Conservation (phyloP, 139 green algal species). For the Closterium sp. region DNA sequence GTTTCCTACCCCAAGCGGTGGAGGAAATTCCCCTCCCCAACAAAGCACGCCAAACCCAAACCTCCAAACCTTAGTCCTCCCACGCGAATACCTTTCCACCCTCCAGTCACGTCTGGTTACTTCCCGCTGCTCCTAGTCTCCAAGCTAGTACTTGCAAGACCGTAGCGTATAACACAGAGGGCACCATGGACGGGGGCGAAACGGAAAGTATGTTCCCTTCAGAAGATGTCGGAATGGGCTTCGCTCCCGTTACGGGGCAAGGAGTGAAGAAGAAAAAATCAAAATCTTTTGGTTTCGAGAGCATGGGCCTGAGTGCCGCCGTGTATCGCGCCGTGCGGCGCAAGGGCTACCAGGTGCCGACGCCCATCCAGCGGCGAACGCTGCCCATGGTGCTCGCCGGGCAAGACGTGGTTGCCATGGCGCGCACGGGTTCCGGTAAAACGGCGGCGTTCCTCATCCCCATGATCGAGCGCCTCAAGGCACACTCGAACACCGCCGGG, state of each 20-base stretch:
- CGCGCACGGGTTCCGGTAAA: slow-evolving; percentile 91
- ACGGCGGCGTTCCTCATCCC: slow-evolving; percentile 70
- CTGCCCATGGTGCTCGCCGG: slow-evolving; percentile 80
- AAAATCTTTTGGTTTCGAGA: slow-evolving; percentile 7
- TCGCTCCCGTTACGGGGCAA: not conserved
- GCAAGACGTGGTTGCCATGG: slow-evolving; percentile 63
- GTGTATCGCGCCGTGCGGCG: slow-evolving; percentile 18
- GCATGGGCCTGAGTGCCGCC: slow-evolving; percentile 8
- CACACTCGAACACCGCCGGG: slow-evolving; percentile 75
- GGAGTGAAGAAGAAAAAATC: slow-evolving; percentile 14
- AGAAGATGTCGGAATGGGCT: not conserved
- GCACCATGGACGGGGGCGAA: not conserved
- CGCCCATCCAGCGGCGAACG: slow-evolving; percentile 62
- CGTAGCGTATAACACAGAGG: too few relatives aligned
- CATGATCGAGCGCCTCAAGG: slow-evolving; percentile 73
- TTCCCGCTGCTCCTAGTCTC: too few relatives aligned
- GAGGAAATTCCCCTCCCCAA: too few relatives aligned
- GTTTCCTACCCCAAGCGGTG: too few relatives aligned
- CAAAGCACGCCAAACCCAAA: too few relatives aligned
- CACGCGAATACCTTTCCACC: too few relatives aligned
- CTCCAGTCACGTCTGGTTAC: too few relatives aligned
- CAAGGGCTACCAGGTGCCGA: slow-evolving; percentile 41
- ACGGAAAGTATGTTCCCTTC: not conserved
- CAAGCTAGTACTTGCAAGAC: too few relatives aligned
- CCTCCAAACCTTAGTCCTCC: too few relatives aligned